Evolutionary conservation across 257 asterid genomes (phyloP).

Genomic region (Datura wrightii): DNA sequence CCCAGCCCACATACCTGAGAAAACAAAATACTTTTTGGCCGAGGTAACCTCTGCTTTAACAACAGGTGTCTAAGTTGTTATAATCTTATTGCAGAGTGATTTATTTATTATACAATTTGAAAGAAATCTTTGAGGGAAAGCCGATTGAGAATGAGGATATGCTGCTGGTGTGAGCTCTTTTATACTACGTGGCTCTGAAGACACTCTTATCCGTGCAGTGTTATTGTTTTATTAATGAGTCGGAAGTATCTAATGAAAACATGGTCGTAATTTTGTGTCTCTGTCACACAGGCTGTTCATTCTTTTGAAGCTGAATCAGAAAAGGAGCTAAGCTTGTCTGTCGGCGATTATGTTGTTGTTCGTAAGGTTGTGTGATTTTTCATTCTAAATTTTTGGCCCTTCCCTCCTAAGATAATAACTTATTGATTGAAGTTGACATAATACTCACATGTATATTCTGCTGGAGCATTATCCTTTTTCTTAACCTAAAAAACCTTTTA

Average conservation of each 20-base stretch:
- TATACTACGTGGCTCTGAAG: neutral
- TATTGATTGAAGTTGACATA: neutral
- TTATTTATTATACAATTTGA: conserved; percentile 3
- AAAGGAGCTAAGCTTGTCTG: conserved; percentile 80
- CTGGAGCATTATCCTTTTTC: neutral
- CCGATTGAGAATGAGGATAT: conserved; percentile 23
- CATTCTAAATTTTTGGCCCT: neutral
- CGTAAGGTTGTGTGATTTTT: conserved; percentile 63
- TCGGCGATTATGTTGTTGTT: conserved; percentile 86
- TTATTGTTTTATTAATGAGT: conserved; percentile 9
- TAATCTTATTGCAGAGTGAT: neutral
- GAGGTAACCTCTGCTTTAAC: conserved; percentile 61
- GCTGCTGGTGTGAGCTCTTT: neutral
- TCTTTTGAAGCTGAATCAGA: conserved; percentile 79
- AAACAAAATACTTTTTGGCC: conserved; percentile 85
- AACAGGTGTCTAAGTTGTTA: neutral
- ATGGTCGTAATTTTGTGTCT: conserved; percentile 21
- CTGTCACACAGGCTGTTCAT: conserved; percentile 64
- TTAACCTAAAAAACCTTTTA: neutral
- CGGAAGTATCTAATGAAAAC: conserved; percentile 8
- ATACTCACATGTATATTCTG: neutral
- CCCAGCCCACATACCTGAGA: conserved; percentile 60
- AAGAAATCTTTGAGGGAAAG: neutral
- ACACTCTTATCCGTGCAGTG: neutral
- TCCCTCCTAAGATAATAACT: neutral